A percentile compares a stretch with the other conserved stretches of the same genome.
Evolutionary conservation across 2,329 filamentous ascomycete species (phyloP).

Genomic region (Trichophaea hybrida): DNA sequence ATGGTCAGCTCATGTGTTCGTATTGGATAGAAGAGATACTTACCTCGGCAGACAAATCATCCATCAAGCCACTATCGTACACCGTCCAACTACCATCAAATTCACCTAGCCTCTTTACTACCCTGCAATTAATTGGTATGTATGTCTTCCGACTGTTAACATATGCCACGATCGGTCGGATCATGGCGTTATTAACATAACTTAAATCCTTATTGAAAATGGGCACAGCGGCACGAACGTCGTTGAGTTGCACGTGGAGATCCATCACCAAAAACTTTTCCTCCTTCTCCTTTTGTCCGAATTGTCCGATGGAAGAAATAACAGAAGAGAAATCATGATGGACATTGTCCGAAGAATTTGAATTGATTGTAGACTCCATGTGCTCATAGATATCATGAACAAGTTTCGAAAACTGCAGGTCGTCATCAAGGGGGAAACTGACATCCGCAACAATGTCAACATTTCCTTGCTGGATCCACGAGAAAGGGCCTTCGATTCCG

Average conservation of each 20-base stretch:
- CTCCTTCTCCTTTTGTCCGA: constrained; percentile 1
- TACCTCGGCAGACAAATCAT: constrained; percentile 75
- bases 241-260: constrained; percentile 84
- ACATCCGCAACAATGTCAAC: constrained; percentile 94
- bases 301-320: neutral
- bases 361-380: constrained; percentile 79
- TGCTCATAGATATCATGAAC: constrained; percentile 96
- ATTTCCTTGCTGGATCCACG: constrained; percentile 94
- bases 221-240: constrained; percentile 82
- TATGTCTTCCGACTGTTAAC: constrained; percentile 93
- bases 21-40: constrained; percentile 20
- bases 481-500: constrained; percentile 83
- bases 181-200: constrained; percentile 89
- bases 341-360: constrained; percentile 17
- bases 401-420: constrained; percentile 81
- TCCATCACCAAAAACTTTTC: constrained; percentile 54
- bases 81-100: constrained; percentile 94
- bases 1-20: neutral
- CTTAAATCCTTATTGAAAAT: constrained; percentile 84
- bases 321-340: constrained; percentile 3
- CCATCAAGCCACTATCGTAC: constrained; percentile 85
- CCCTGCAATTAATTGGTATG: constrained; percentile 85
- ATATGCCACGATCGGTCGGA: constrained; percentile 92
- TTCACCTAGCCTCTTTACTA: constrained; percentile 76
- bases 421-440: constrained; percentile 77